Evolutionary conservation across 2,329 filamentous ascomycete genomes (phyloP).

Genomic region (Ophiosphaerella korrae): DNA sequence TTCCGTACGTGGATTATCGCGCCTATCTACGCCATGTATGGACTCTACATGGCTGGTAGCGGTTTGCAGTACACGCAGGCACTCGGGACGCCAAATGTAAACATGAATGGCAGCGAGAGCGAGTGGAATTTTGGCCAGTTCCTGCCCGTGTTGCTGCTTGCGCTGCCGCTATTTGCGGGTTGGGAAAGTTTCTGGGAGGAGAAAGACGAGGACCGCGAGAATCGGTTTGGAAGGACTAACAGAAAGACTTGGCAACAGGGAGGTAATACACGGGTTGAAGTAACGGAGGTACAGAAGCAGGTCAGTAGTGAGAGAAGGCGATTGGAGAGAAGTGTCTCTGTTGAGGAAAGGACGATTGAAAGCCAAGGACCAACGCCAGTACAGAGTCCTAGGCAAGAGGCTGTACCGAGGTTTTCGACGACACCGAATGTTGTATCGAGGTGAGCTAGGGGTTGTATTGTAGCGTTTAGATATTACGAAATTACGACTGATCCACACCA

Average conservation of each 20-base stretch:
- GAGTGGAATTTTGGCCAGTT: constrained; percentile 42
- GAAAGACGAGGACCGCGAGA: constrained; percentile 30
- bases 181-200: constrained; percentile 40
- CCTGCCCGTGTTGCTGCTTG: constrained; percentile 35
- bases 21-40: constrained; percentile 36
- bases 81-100: constrained; percentile 26
- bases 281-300: constrained; percentile 6
- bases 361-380: constrained; percentile 9
- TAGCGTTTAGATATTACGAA: neutral
- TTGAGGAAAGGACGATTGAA: constrained; percentile 20
- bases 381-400: neutral
- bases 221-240: constrained; percentile 16
- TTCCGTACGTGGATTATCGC: constrained; percentile 40
- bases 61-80: constrained; percentile 31
- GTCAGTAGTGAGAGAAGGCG: constrained; percentile 1
- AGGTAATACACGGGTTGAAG: constrained; percentile 7
- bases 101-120: constrained; percentile 27
- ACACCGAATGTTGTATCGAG: neutral
- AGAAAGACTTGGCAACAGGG: constrained; percentile 8
- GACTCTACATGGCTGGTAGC: constrained; percentile 30
- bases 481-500: neutral
- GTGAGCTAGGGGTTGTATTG: neutral
- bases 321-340: constrained; percentile 13
- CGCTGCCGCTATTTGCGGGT: constrained; percentile 37
- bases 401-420: constrained; percentile 4